Evolutionary conservation across 2,329 filamentous ascomycete genomes (phyloP), one percentile per base, ranked within the genome.

Genomic region (Apiospora sp.): DNA sequence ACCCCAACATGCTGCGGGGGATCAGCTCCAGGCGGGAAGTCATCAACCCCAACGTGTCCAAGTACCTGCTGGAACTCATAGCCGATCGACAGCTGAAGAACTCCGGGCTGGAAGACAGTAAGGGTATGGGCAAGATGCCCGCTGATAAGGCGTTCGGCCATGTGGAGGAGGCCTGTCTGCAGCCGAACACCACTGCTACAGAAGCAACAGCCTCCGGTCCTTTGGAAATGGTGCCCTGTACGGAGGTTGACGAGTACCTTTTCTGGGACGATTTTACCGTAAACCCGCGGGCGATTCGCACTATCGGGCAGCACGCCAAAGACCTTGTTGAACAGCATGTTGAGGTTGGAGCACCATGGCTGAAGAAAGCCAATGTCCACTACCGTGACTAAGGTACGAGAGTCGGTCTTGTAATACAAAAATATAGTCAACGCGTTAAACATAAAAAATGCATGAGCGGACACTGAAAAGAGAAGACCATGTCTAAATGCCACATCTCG

Each of bases 181-280:
- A 78, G 30, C 49, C 72, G 4, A 71, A 48, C 27, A 41, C 22
- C 51, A 74, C 19, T 71, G 7, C 58, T 71, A 14, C 30, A 41
- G 30, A 72, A 30, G 19, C 34, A n/a, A 34, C 72, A 24, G 58
- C 72, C 7, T 34, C 30, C 8, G 64, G 67, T 24, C 73, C 13
- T 80, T 83, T 43, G 77, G 73, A 16, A 78, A 77, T 1, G 76
- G 75, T 22, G 13, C 6, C 67, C 67, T 90, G 88, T 76, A 78
- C 83, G 2, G 76, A 79, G 3, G 86, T 86, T 1, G 79, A 85
- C 19, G 81, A 85, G 16, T 86, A 88, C 73, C 80, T 91, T 2
- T 90, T 89, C 77, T 87, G 85, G 78, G 87, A 87, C 68, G 81
- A 83, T 0, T 89, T 88, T 58, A 86, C 82, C 0, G 79, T 90